A percentile compares a stretch with the other conserved stretches of the same genome.
phyloP scores from a whole-genome alignment of 768 basidiomycete genomes.

The Hericium erinaceus region DNA sequence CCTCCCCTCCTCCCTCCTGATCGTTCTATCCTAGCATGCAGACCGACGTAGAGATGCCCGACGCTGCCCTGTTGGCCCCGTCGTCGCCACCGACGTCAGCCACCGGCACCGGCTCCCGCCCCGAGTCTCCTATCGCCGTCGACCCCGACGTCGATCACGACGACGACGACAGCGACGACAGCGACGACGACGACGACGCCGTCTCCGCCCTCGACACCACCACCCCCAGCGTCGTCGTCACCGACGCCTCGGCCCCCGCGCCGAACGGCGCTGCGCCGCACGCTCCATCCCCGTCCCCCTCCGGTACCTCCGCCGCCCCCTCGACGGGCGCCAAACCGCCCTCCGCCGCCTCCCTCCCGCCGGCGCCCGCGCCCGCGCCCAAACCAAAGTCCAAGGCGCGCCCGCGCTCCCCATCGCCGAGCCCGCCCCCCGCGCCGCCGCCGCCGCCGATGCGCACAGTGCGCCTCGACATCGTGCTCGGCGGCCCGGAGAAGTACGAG shows the following conservation, averaged over 20 bases:
- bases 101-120: background rate
- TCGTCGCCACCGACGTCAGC: background rate
- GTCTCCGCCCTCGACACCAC: conserved; percentile 2
- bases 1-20: conserved; percentile 7
- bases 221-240: conserved; percentile 1
- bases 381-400: conserved; percentile 47
- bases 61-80: background rate
- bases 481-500: conserved; percentile 68
- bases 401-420: conserved; percentile 46
- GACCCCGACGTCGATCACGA: background rate
- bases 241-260: background rate
- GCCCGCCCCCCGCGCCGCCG: conserved; percentile 38
- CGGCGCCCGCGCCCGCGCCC: conserved; percentile 17
- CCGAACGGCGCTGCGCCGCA: background rate
- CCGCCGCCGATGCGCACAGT: conserved; percentile 51
- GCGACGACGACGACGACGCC: background rate
- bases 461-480: conserved; percentile 58
- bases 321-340: conserved; percentile 1
- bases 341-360: conserved; percentile 3
- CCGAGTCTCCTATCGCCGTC: background rate
- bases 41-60: too few species aligned
- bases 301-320: conserved; percentile 3
- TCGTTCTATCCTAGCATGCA: conserved; percentile 1
- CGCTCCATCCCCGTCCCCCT: background rate
- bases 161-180: conserved; percentile 7